phyloP scores from a whole-genome alignment of 2,329 filamentous ascomycete species.

The Fusarium veterinarium region DNA sequence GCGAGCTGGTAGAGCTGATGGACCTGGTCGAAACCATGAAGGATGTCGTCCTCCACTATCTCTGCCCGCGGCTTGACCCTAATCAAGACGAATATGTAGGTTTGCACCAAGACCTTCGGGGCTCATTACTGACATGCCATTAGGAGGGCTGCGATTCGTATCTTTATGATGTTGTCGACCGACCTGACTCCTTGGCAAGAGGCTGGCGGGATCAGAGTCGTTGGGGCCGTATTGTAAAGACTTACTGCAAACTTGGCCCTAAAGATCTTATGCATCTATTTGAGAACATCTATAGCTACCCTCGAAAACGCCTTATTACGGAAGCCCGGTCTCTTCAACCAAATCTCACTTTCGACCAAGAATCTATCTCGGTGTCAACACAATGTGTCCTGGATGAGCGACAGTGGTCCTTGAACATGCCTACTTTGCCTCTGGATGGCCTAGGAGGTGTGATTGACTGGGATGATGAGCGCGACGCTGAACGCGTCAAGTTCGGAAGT shows the following conservation, averaged over 20 bases:
- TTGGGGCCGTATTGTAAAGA: conserved; percentile 56
- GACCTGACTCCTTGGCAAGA: conserved; percentile 48
- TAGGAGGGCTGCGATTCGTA: conserved; percentile 39
- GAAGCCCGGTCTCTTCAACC: conserved; percentile 55
- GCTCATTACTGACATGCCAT: neutral
- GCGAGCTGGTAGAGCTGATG: conserved; percentile 57
- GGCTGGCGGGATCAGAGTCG: conserved; percentile 53
- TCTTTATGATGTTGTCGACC: conserved; percentile 40
- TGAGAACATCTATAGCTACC: conserved; percentile 58
- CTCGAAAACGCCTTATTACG: conserved; percentile 57
- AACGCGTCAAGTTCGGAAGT: conserved; percentile 43
- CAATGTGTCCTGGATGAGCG: conserved; percentile 54
- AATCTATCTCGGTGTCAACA: conserved; percentile 56
- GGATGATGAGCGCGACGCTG: conserved; percentile 52
- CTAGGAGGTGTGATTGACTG: conserved; percentile 57
- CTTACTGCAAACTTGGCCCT: conserved; percentile 63
- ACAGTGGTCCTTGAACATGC: conserved; percentile 47
- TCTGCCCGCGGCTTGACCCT: conserved; percentile 59
- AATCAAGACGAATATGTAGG: conserved; percentile 50
- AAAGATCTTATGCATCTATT: conserved; percentile 62
- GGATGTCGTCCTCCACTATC: conserved; percentile 57
- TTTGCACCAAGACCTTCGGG: neutral
- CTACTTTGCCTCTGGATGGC: conserved; percentile 49
- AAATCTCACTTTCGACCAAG: conserved; percentile 58
- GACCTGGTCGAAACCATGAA: conserved; percentile 60